Conservation (phyloP, 805 yeast species). For the Cyberlindnera sargentensis region DNA sequence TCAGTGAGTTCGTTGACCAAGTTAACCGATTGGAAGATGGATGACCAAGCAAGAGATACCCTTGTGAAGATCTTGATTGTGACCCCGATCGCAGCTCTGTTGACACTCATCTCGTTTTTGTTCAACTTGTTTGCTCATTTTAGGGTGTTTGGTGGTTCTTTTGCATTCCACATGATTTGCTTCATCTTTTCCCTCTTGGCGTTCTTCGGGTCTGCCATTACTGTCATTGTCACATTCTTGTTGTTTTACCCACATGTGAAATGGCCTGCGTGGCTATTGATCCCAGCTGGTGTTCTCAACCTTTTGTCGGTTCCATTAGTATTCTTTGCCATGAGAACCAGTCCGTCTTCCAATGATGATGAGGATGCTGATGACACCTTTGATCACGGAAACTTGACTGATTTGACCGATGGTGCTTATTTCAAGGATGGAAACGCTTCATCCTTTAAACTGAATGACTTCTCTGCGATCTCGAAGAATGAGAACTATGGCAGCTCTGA, state of each 20-base stretch:
- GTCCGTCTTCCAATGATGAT: conserved; percentile 11
- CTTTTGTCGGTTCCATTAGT: conserved; percentile 45
- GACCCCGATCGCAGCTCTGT: conserved; percentile 61
- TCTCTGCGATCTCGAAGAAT: conserved; percentile 4
- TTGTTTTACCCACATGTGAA: conserved; percentile 56
- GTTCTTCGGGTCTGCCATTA: conserved; percentile 46
- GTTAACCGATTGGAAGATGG: conserved; percentile 43
- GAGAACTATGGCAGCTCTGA: conserved; percentile 11
- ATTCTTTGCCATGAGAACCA: conserved; percentile 30
- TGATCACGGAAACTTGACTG: conserved; percentile 16
- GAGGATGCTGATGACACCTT: conserved; percentile 6
- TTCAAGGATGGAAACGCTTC: conserved; percentile 10
- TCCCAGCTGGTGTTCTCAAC: conserved; percentile 57
- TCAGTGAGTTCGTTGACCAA: conserved; percentile 25
- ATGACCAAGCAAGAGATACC: conserved; percentile 36
- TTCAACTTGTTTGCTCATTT: conserved; percentile 30
- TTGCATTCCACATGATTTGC: conserved; percentile 33
- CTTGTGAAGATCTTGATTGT: conserved; percentile 51
- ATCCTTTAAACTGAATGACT: conserved; percentile 10
- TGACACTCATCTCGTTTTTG: conserved; percentile 42
- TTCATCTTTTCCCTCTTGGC: conserved; percentile 41
- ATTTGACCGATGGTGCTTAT: conserved; percentile 18
- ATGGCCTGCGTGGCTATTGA: conserved; percentile 70
- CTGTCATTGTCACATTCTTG: conserved; percentile 48
- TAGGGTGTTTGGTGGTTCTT: conserved; percentile 19